Evolutionary conservation across 495 filamentous ascomycete genomes (phyloP), one percentile per base, ranked within the genome.

Genomic region (Cercophora scortea): DNA sequence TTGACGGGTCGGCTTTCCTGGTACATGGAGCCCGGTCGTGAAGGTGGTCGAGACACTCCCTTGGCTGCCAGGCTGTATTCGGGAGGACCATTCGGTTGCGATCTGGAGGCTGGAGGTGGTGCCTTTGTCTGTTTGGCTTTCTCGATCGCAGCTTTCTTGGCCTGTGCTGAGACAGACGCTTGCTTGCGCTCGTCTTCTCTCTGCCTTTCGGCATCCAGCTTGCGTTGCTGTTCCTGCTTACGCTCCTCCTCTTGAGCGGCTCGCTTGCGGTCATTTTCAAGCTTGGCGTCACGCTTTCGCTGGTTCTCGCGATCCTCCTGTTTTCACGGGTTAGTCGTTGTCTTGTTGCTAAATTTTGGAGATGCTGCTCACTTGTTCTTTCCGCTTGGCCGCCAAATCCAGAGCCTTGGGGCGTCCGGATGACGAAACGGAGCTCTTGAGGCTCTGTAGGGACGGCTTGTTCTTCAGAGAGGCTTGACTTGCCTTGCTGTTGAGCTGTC

Each of bases 281-380:
- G 79, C 65, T 88, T 88, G 33, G 84, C 83, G 25, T 94, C 87
- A 32, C 83, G 84, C 61, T 85, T 90, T n/a, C 84, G 82, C 56
- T 88, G 84, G 15, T 81, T 79, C 42, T 86, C 86, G 35, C 79
- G 81, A 62, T 92, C 87, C 57, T 93, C 89, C 59, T 85, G 17
- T 36, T 11, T 11, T 17, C 36, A 34, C n/a, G 25, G n/a, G 42
- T 52, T 45, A 52, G 50, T 36, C 49, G 8, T 4, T 25, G 19
- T 45, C 19, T 17, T 19, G 6, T 17, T 7, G 15, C 15, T 6
- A 19, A 10, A 45, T 25, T 19, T 45, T 45, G 13, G 36, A 11
- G 8, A 38, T 13, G 36, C 36, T 42, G 15, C n/a, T 45, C 17
- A 45, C 42, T 33, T 49, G 81, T 58, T 92, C 87, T 57, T 83